phyloP scores from a whole-genome alignment of 2,329 filamentous ascomycete species.

The Colletotrichum brevisporum region DNA sequence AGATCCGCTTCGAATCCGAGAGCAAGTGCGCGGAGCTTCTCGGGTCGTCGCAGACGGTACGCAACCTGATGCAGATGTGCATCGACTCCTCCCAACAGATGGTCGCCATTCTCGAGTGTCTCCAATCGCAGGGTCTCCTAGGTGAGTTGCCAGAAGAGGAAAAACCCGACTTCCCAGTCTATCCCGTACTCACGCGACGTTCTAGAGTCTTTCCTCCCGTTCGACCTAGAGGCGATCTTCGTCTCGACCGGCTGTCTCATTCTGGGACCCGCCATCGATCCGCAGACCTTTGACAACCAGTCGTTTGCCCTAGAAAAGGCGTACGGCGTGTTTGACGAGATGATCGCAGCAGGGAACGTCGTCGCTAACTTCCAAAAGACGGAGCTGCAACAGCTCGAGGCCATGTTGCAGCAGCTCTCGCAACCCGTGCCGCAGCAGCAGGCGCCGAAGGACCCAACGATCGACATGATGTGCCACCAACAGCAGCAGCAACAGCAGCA shows the following conservation, averaged over 20 bases:
- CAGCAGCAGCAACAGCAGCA: background rate
- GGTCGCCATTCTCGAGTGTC: constrained; percentile 56
- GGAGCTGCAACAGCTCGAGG: constrained; percentile 61
- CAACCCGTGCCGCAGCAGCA: background rate
- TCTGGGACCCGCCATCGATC: constrained; percentile 54
- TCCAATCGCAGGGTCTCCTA: constrained; percentile 61
- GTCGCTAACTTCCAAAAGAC: constrained; percentile 59
- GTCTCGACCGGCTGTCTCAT: constrained; percentile 59
- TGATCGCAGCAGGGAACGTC: constrained; percentile 60
- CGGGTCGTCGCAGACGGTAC: constrained; percentile 53
- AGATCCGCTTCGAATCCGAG: constrained; percentile 48
- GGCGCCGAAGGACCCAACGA: background rate
- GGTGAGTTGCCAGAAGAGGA: constrained; percentile 49
- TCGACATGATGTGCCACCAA: background rate
- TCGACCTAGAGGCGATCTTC: constrained; percentile 61
- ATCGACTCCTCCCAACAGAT: constrained; percentile 52
- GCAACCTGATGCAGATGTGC: constrained; percentile 52
- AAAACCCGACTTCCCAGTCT: background rate
- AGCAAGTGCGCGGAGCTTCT: constrained; percentile 49
- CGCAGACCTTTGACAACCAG: constrained; percentile 51
- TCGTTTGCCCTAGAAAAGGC: constrained; percentile 57
- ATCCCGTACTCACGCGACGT: background rate
- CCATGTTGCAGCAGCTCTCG: constrained; percentile 52
- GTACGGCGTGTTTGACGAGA: constrained; percentile 61
- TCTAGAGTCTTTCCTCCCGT: constrained; percentile 63